phyloP scores from a whole-genome alignment of 148 eudicot genomes.

The Limonium bicolor region DNA sequence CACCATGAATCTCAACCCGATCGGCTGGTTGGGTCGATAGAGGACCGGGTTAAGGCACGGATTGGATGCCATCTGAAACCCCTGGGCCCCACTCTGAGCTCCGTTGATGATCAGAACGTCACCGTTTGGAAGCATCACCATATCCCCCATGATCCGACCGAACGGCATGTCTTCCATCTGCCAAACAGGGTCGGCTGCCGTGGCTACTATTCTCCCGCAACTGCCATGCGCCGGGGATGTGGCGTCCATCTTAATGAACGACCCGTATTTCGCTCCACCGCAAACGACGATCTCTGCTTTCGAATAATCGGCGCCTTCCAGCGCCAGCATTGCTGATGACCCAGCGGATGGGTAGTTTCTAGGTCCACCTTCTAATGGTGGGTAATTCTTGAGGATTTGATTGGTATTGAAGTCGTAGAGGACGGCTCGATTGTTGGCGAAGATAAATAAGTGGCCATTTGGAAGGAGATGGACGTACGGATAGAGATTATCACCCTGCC shows the following conservation, averaged over 20 bases:
- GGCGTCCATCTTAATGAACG: slow-evolving; percentile 36
- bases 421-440: slow-evolving; percentile 60
- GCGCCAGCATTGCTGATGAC: slow-evolving; percentile 80
- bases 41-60: slow-evolving; percentile 62
- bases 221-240: slow-evolving; percentile 57
- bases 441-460: slow-evolving; percentile 52
- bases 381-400: slow-evolving; percentile 20
- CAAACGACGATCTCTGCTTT: slow-evolving; percentile 56
- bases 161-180: slow-evolving; percentile 87
- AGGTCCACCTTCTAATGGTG: slow-evolving; percentile 68
- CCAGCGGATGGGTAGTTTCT: slow-evolving; percentile 88
- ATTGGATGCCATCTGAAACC: slow-evolving; percentile 47
- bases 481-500: slow-evolving; percentile 69
- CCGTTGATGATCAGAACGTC: slow-evolving; percentile 71
- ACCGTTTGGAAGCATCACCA: slow-evolving; percentile 82
- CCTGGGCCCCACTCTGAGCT: slow-evolving; percentile 76
- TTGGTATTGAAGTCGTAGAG: slow-evolving; percentile 36
- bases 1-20: slow-evolving; percentile 63
- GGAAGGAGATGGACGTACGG: slow-evolving; percentile 85
- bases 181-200: slow-evolving; percentile 47
- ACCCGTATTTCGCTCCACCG: slow-evolving; percentile 86
- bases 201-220: slow-evolving; percentile 75
- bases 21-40: slow-evolving; percentile 53
- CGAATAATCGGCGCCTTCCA: slow-evolving; percentile 45
- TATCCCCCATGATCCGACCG: slow-evolving; percentile 79